Percentiles rank a stretch among this genome's conserved stretches.
phyloP scores from a whole-genome alignment of 179 eudicot species.

The Corrigiola litoralis region DNA sequence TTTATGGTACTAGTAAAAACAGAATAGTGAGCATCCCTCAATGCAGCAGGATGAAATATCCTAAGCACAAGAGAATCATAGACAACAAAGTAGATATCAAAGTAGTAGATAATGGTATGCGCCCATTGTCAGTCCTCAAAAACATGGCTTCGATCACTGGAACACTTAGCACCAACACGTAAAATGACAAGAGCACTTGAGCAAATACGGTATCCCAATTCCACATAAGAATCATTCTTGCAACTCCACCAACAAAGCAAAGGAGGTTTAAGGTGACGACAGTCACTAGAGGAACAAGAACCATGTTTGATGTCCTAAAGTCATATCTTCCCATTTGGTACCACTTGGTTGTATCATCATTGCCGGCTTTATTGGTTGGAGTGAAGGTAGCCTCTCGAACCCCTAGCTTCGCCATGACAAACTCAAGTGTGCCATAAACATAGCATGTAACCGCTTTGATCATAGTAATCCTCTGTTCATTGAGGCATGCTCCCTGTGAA shows the following conservation, averaged over 20 bases:
- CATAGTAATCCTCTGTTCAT: slow-evolving; percentile 37
- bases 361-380: slow-evolving; percentile 48
- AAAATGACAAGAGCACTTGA: slow-evolving; percentile 43
- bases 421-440: slow-evolving; percentile 38
- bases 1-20: too few species aligned
- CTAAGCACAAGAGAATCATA: slow-evolving; percentile 23
- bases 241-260: slow-evolving; percentile 37
- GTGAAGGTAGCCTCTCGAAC: slow-evolving; percentile 40
- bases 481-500: slow-evolving; percentile 27
- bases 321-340: slow-evolving; percentile 52
- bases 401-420: slow-evolving; percentile 33
- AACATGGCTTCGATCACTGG: slow-evolving; percentile 60
- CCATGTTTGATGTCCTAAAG: slow-evolving; percentile 42
- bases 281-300: slow-evolving; percentile 44
- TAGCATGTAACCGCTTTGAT: slow-evolving; percentile 35
- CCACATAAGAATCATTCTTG: slow-evolving; percentile 2
- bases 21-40: too few species aligned
- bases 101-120: slow-evolving; percentile 29
- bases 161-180: slow-evolving; percentile 27
- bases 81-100: slow-evolving; percentile 21
- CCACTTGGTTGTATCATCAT: slow-evolving; percentile 31
- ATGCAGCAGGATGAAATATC: slow-evolving; percentile 15
- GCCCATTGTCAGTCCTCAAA: slow-evolving; percentile 46
- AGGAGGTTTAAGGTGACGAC: slow-evolving; percentile 37
- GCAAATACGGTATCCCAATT: slow-evolving; percentile 30